These are phyloP conservation scores for Endothia cerciana DNA, from an alignment of 2,329 filamentous ascomycete species.

Conservation along the genomic window DNA sequence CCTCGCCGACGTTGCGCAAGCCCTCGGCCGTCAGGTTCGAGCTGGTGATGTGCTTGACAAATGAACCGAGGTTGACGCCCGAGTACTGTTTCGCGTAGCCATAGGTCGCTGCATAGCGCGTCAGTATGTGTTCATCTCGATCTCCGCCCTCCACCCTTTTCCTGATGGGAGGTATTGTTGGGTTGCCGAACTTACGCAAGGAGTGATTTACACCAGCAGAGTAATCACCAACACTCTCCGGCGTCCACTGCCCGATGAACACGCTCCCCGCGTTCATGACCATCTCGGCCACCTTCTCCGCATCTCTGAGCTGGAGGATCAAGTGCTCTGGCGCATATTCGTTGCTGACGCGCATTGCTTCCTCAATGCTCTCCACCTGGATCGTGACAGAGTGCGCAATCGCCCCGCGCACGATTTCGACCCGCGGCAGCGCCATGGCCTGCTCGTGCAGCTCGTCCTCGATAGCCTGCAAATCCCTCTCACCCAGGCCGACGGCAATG, in stretches of 20 bases:
- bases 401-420: constrained; percentile 88
- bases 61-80: constrained; percentile 93
- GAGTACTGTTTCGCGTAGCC: constrained; percentile 99
- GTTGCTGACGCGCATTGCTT: constrained; percentile 85
- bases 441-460: constrained; percentile 90
- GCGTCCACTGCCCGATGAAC: constrained; percentile 95
- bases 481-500: constrained; percentile 79
- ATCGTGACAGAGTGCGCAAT: constrained; percentile 93
- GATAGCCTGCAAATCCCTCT: constrained; percentile 76
- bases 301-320: constrained; percentile 84
- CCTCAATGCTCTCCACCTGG: constrained; percentile 68
- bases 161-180: neutral
- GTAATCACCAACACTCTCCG: constrained; percentile 97
- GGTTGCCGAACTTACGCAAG: constrained; percentile 71
- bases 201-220: constrained; percentile 98
- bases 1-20: constrained; percentile 79
- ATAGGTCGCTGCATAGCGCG: constrained; percentile 74
- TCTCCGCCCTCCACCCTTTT: constrained; percentile 17
- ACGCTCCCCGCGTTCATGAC: constrained; percentile 96
- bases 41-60: constrained; percentile 97
- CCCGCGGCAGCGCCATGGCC: constrained; percentile 82
- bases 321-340: constrained; percentile 95
- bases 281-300: constrained; percentile 72
- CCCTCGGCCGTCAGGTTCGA: constrained; percentile 87
- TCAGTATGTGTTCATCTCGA: neutral